Evolutionary conservation across 202 grass and related monocot species (phyloP), one percentile per base, ranked within the genome.

Genomic region (Elaeis oleifera): DNA sequence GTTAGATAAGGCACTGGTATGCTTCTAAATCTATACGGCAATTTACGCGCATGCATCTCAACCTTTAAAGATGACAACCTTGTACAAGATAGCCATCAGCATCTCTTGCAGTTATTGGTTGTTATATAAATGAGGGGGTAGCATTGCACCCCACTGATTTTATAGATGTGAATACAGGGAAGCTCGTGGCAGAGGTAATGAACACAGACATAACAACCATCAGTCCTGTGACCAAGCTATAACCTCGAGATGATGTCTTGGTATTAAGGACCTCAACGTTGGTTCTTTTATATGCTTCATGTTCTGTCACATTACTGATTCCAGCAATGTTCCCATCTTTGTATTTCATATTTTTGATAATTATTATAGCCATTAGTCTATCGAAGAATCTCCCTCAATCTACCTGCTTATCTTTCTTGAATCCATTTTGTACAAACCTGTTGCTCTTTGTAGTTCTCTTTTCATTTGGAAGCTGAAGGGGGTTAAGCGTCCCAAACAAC

Each of bases 61-160:
- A 7, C n/a, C 13, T 14, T n/a, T 59, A 2, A 6, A 18, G 1
- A 23, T 63, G 25, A 8, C 39, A 57, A 49, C 71, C 24, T 52
- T 74, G 11, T 79, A 26, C 68, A 91, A 87, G 92, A 97, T 89
- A n/a, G n/a, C 66, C 78, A 61, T 85, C 74, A 0, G 92, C 91
- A 88, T 80, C 79, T 27, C 76, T 91, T 75, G 84, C 69, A 2
- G 92, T 97, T 18, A 86, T 97, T 59, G 92, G 92, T 23, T 84
- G 92, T 52, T 97, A 97, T 65, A 97, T 97, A 67, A 97, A 86
- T 60, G 84, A 89, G 23, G 82, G 87, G 44, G 71, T 91, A 76
- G 92, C 92, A 65, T 64, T 97, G 17, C 92, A 91, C 81, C 92
- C 92, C 16, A 97, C 91, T 29, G 92, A 97, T 85, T 90, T 97